Percentiles rank a stretch among this genome's conserved stretches.
phyloP scores from a whole-genome alignment of 163 green algal species.

The Scenedesmus sp. region DNA sequence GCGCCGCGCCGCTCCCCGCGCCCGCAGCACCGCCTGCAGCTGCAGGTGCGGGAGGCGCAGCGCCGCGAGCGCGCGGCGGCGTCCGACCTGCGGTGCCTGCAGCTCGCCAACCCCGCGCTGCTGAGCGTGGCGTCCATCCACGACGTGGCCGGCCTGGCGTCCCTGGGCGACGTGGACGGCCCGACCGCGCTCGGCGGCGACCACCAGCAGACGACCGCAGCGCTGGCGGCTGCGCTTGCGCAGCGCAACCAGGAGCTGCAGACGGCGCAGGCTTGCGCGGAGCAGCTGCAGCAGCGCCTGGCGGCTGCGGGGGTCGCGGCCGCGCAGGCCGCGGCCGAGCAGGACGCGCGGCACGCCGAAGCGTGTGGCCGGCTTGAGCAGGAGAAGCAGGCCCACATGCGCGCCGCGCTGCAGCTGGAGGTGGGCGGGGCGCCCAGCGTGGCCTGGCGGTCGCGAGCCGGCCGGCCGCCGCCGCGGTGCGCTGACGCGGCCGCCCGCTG shows the following conservation, averaged over 20 bases:
- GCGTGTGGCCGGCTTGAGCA: neutral
- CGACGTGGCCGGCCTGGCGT: neutral
- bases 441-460: neutral
- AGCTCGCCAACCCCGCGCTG: conserved; percentile 15
- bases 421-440: neutral
- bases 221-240: conserved; percentile 10
- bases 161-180: neutral
- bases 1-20: too few relatives aligned
- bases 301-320: neutral
- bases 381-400: conserved; percentile 32
- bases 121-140: conserved; percentile 5
- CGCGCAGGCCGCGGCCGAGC: neutral
- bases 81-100: conserved; percentile 5
- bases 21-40: conserved; percentile 22
- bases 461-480: neutral
- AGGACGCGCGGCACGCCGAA: neutral
- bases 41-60: conserved; percentile 24
- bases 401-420: conserved; percentile 10
- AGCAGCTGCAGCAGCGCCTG: conserved; percentile 26
- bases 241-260: conserved; percentile 29
- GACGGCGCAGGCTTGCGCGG: neutral
- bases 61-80: neutral
- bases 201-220: conserved; percentile 3
- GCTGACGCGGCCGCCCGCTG: neutral
- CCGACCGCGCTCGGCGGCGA: neutral